These are phyloP conservation scores for Tephrocybe sp. DNA, from an alignment of 768 basidiomycete genomes.

Conservation along the genomic window DNA sequence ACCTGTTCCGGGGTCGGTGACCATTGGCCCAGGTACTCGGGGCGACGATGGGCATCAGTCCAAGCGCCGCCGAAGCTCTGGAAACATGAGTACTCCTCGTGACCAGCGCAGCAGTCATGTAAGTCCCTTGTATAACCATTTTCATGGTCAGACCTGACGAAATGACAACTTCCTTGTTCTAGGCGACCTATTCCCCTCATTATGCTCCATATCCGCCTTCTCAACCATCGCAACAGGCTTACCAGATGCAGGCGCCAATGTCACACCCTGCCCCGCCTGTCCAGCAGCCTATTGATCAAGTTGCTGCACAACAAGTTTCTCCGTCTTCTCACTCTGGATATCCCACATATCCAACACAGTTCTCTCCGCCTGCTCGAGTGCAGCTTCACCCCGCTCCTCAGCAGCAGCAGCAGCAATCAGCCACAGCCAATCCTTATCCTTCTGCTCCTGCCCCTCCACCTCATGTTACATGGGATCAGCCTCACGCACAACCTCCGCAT, in stretches of 20 bases:
- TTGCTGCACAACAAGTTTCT: conserved; percentile 38
- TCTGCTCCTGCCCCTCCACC: conserved; percentile 41
- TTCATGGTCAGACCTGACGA: conserved; percentile 4
- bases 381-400: conserved; percentile 32
- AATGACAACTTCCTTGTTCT: conserved; percentile 12
- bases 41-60: conserved; percentile 36
- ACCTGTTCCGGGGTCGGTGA: conserved; percentile 37
- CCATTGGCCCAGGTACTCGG: conserved; percentile 31
- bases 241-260: conserved; percentile 30
- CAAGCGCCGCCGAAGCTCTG: conserved; percentile 44
- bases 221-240: conserved; percentile 32
- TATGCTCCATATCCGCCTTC: conserved; percentile 41
- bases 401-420: conserved; percentile 32
- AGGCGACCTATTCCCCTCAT: conserved; percentile 42
- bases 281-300: conserved; percentile 41
- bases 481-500: conserved; percentile 25
- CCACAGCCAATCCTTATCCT: conserved; percentile 45
- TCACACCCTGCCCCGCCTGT: conserved; percentile 25
- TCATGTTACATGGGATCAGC: conserved; percentile 40
- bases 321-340: conserved; percentile 37
- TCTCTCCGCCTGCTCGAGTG: conserved; percentile 19
- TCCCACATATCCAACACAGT: conserved; percentile 31
- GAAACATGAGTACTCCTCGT: conserved; percentile 37
- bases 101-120: conserved; percentile 53
- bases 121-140: conserved; percentile 22